phyloP scores from a whole-genome alignment of 257 asterid genomes.

The Nicotiana benthamiana region DNA sequence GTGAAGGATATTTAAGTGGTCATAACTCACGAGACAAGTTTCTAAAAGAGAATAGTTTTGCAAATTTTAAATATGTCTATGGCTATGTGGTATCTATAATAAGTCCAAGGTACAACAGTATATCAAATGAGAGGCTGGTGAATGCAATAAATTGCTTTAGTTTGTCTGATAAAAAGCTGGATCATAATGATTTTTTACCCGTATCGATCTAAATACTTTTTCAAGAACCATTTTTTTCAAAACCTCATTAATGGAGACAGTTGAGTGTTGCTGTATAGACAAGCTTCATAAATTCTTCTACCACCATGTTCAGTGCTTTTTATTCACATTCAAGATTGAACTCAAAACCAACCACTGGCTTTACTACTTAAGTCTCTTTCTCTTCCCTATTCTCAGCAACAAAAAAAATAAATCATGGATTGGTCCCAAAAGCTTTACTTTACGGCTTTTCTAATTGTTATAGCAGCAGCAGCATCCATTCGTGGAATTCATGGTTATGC shows the following conservation, averaged over 20 bases:
- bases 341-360: neutral
- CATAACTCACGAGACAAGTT: neutral
- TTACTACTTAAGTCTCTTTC: neutral
- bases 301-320: neutral
- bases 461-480: slow-evolving; percentile 30
- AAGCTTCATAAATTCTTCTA: neutral
- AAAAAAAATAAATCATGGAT: slow-evolving; percentile 37
- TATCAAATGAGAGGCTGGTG: neutral
- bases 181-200: slow-evolving; percentile 7
- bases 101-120: neutral
- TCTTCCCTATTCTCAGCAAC: neutral
- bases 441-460: slow-evolving; percentile 34
- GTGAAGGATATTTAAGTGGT: neutral
- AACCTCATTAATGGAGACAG: slow-evolving; percentile 23
- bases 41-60: neutral
- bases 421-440: slow-evolving; percentile 31
- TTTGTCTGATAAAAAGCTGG: slow-evolving; percentile 3
- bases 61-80: neutral
- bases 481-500: slow-evolving; percentile 43
- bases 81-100: neutral
- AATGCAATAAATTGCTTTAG: neutral
- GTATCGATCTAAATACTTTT: neutral
- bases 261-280: slow-evolving; percentile 23
- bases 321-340: slow-evolving; percentile 4
- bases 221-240: slow-evolving; percentile 14